Conservation (phyloP, 805 yeast genomes). For the Candida sithepensis region DNA sequence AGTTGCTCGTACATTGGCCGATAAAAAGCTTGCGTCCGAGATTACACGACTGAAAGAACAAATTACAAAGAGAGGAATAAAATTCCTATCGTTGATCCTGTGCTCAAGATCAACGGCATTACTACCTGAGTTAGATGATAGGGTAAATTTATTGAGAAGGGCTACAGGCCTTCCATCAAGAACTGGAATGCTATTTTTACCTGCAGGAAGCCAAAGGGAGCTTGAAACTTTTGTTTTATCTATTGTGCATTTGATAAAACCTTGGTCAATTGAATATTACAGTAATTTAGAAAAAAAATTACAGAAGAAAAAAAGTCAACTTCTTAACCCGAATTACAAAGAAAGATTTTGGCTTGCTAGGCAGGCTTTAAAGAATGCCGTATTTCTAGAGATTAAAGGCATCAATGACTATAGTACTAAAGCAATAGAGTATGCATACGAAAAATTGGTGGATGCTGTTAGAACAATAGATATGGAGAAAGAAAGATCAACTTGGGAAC, state of each 20-base stretch:
- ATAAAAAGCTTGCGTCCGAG: slow-evolving; percentile 35
- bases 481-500: slow-evolving; percentile 34
- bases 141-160: slow-evolving; percentile 36
- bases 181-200: slow-evolving; percentile 41
- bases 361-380: slow-evolving; percentile 48
- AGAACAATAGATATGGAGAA: slow-evolving; percentile 22
- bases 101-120: slow-evolving; percentile 27
- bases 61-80: slow-evolving; percentile 29
- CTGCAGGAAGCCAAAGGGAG: slow-evolving; percentile 40
- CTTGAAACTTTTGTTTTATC: slow-evolving; percentile 37
- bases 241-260: slow-evolving; percentile 36
- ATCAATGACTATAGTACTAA: slow-evolving; percentile 46
- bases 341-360: slow-evolving; percentile 43
- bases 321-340: slow-evolving; percentile 21
- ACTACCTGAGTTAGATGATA: slow-evolving; percentile 33
- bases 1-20: slow-evolving; percentile 22
- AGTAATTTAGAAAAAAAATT: slow-evolving; percentile 36
- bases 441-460: slow-evolving; percentile 40
- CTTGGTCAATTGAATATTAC: slow-evolving; percentile 44
- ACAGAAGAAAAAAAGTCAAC: slow-evolving; percentile 36
- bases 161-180: slow-evolving; percentile 41
- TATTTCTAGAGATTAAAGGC: slow-evolving; percentile 45
- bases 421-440: slow-evolving; percentile 51
- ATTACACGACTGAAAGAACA: slow-evolving; percentile 32
- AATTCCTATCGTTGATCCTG: slow-evolving; percentile 34